Base-by-base conservation (phyloP, 1,284 basidiomycete species). In the Mycosarcoma maydis region DNA sequence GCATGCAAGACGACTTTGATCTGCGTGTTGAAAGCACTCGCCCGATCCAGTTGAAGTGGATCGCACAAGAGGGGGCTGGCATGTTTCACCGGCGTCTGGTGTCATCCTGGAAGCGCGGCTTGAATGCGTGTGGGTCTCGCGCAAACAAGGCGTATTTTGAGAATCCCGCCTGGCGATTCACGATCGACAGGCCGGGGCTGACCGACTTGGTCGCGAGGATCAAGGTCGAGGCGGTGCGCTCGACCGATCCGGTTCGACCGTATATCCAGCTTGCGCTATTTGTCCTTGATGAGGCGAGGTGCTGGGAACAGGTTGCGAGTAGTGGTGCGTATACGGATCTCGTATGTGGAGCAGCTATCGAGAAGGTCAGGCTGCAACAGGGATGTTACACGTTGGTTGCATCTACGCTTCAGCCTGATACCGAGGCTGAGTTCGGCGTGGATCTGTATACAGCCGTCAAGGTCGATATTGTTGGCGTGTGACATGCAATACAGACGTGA, bases 11-110 rank as follows among this genome's bases (percentile, higher is more conserved):
- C 3, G 69, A 85, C 14, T 95, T 88, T 81, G 84, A 84, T 0
- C 81, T 96, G 20, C 83, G 83, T 19, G 82, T 91, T 3, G 87
- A 90, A 36, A 38, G 49, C 41, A 86, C 88, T 0, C 76, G 83
- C 19, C 86, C 86, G 0, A 38, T 85, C 9, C 55, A 68, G 3
- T 23, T 86, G 6, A 51, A 74, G 8, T 58, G 80, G 0, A 82
- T 87, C 7, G 83, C 86, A 0, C 88, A 89, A 52, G 94, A 97
- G 82, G 93, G 92, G 0, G 92, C 92, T 0, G 94, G 94, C 1
- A 92, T 96, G 92, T 95, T 90, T 78, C 84, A 83, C 27, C 89
- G 91, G 62, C 80, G 85, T 0, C 70, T 90, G 4, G 85, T 83
- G 19, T 91, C 90, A 23, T 13, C 16, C 9, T 37, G 56, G 56